Base-by-base conservation (phyloP, 2,329 filamentous ascomycete genomes). In the Aspergillus sp. region DNA sequence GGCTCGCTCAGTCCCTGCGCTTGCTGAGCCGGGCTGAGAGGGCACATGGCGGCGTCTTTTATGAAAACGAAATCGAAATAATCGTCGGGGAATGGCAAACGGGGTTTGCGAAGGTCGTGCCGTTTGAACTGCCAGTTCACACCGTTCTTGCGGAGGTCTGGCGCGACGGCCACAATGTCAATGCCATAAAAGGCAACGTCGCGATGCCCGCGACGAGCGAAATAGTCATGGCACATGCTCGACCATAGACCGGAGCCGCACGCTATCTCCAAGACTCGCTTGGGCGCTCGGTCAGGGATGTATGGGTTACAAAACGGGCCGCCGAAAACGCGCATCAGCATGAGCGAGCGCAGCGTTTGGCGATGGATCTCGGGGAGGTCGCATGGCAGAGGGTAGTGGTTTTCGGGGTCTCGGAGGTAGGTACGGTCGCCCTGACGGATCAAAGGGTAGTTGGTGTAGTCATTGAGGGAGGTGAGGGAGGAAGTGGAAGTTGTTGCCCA, bases 221-320 rank as follows among this genome's bases (percentile, higher is more conserved):
- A 91, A 74, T 90, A 89, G 37, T 90, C 86, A 73, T 96, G 89
- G 72, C 91, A 96, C 79, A 91, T 87, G 33, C 90, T 88, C 66
- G 90, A 93, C 93, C 93, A 97, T 70, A 96, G 90, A 23, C 87
- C 93, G 19, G 89, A 89, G 17, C 93, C 93, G 73, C 93, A 98
- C 31, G 88, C 92, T 35, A 97, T 77, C 70, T 98, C 93, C 23
- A 98, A 81, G 27, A 98, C 88, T 63, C 87, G 87, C 66, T 82
- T 83, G 0, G 93, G 93, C 19, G 90, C 87, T 47, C 85, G 85
- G 62, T 85, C 82, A 44, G 82, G 77, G 54, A 91, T 82, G 31
- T 81, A 80, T 1, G 89, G 87, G 8, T 88, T 89, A 74, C 90
- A 93, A 56, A 95, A 83, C 0, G 91, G 90, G 11, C 86, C 86